Evolutionary conservation across 768 basidiomycete species (phyloP), one percentile per base, ranked within the genome.

Genomic region (Rhizopogon sp.): DNA sequence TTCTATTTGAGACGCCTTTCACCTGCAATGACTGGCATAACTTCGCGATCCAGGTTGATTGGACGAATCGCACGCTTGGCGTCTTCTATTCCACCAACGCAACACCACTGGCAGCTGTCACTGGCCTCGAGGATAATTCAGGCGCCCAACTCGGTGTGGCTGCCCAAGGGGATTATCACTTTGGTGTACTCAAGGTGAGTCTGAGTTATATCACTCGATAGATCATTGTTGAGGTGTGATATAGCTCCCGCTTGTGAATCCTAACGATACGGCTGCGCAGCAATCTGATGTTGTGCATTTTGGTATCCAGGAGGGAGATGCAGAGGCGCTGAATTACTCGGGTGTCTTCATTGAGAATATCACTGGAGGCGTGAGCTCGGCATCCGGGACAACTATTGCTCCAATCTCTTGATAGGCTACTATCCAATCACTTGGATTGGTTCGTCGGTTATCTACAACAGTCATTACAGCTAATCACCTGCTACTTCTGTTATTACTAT

Each of bases 81-180:
- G 77, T 80, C 3, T 76, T 77, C 42, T 84, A 81, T 62, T 86
- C 84, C 0, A 62, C 58, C 10, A 74, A 79, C 31, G 72, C 55
- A 3, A 39, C 53, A 6, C 64, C 66, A 0, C 73, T 85, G 6
- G 57, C 66, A 47, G 63, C 72, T 4, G 83, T 84, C 16, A 77
- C 77, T 2, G 61, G 63, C 6, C 65, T 74, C 1, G 59, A 72
- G 28, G 66, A 71, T 7, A 85, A 83, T 60, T 63, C 65, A 43
- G 74, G 73, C 14, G 70, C 67, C 2, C 60, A 69, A 6, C 41
- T 62, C 2, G 82, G 81, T 3, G 52, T 72, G n/a, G 67, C 65
- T 9, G 82, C 79, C 5, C 72, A 75, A 58, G 84, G 84, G 7
- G 81, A 85, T 49, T 83, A 81, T 70, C 83, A 84, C 61, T 77